Base-by-base conservation (phyloP, 768 basidiomycete species). In the Boletus tylopilopsis region DNA sequence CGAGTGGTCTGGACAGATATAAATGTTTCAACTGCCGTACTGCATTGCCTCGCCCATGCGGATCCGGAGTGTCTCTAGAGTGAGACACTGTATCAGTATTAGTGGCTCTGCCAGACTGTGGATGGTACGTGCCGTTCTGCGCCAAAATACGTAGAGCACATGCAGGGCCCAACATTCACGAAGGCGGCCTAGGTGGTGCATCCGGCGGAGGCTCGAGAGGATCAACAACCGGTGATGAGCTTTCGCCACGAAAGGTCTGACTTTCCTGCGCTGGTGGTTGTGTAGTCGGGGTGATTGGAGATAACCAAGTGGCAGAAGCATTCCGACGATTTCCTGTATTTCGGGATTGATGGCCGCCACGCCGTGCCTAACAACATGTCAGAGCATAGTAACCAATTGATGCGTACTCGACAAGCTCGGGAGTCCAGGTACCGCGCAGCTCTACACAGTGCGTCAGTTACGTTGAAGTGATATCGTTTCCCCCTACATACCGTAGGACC, bases 141-240 rank as follows among this genome's bases (percentile, higher is more conserved):
- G 54, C 52, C 24, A 63, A 44, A 3, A 44, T 54, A 8, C 48
- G 56, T 35, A 64, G 9, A 7, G 59, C 56, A 19, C 54, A 61
- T 11, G 54, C 46, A 4, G 59, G 61, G 33, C 62, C 59, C 35
- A 63, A 13, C 47, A 64, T 50, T 39, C 35, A 46, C 1, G 59
- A 62, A 38, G 57, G 39, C 33, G 51, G 45, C 27, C 16, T 50
- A 9, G 40, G n/a, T n/a, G n/a, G n/a, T n/a, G n/a, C n/a, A n/a
- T n/a, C n/a, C n/a, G n/a, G n/a, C n/a, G n/a, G n/a, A n/a, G n/a
- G 27, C 29, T 11, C 29, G 3, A 29, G 13, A 12, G 29, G 29
- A 12, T n/a, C n/a, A n/a, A n/a, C n/a, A n/a, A n/a, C n/a, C n/a
- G n/a, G n/a, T 5, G 29, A 11, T 11, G n/a, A n/a, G n/a, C n/a